Base-by-base conservation (phyloP, 2,329 filamentous ascomycete species). In the Sporothrix schenckii region DNA sequence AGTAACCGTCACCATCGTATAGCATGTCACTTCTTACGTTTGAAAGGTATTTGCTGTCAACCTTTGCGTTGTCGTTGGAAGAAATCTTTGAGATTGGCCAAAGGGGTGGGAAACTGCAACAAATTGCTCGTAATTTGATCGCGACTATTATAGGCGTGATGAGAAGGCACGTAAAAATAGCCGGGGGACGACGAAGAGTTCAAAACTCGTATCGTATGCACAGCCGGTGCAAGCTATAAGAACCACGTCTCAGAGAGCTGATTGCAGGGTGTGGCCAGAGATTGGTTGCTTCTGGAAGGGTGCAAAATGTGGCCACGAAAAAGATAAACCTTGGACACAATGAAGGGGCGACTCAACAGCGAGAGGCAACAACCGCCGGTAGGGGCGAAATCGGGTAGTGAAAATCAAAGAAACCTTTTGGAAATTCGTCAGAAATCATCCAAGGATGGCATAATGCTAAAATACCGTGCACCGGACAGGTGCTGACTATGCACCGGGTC, bases 401-500 rank as follows among this genome's bases (percentile, higher is more conserved):
- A 58, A 19, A 30, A 39, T 58, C 21, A 58, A 41, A 58, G 54
- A 4, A 41, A 13, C 30, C 27, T 30, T 30, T 30, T 3, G 27
- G 27, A 3, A 19, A 27, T 56, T 27, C 34, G 4, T 2, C 16
- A 16, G n/a, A 19, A 21, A 19, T 24, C 1, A 7, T 30, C 27
- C 3, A 30, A 30, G 27, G 27, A 60, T 44, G 34, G 56, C 56
- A 60, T n/a, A 60, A 60, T 5, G 10, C 56, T 30, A 30, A 44
- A n/a, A 60, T 41, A 60, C 56, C 34, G 11, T 60, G 56, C 56
- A 60, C 56, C 56, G 10, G 44, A 34, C 34, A 60, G n/a, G 34
- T 11, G 24, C 19, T 34, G 34, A 41, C 11, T 24, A 21, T 44
- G n/a, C 19, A 41, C 34, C 34, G 16, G 19, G n/a, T 6, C 19